These are phyloP conservation scores for Agaricus sinodeliciosus DNA, from an alignment of 768 basidiomycete genomes.

Conservation along the genomic window DNA sequence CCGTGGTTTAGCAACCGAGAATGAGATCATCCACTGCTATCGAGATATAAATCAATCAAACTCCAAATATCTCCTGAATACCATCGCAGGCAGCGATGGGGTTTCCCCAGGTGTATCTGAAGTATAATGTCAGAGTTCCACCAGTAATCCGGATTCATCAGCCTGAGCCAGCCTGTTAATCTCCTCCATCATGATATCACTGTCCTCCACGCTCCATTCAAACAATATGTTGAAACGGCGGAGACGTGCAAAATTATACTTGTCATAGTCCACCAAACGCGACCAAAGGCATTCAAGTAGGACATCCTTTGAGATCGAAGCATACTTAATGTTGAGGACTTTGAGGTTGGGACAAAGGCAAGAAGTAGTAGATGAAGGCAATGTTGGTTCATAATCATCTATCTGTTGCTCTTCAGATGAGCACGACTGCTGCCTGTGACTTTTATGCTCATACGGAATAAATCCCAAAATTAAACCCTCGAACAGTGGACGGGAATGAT, in stretches of 20 bases:
- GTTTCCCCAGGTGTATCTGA: too few species aligned
- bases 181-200: neutral
- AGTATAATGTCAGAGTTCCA: too few species aligned
- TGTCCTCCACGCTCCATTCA: neutral
- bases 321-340: neutral
- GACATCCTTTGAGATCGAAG: neutral
- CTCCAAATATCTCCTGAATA: too few species aligned
- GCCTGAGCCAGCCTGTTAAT: neutral
- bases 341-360: conserved; percentile 6
- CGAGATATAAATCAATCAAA: too few species aligned
- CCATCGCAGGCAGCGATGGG: too few species aligned
- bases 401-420: neutral
- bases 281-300: neutral
- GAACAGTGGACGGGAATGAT: too few species aligned
- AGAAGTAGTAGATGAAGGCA: neutral
- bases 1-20: too few species aligned
- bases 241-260: neutral
- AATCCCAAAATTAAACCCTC: too few species aligned
- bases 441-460: neutral
- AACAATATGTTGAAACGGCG: conserved; percentile 1
- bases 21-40: too few species aligned
- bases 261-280: neutral
- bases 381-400: neutral
- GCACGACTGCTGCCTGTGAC: neutral
- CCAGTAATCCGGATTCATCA: too few species aligned